Base-by-base conservation (phyloP, 2,329 filamentous ascomycete species). In the Hypoxylon sp. region DNA sequence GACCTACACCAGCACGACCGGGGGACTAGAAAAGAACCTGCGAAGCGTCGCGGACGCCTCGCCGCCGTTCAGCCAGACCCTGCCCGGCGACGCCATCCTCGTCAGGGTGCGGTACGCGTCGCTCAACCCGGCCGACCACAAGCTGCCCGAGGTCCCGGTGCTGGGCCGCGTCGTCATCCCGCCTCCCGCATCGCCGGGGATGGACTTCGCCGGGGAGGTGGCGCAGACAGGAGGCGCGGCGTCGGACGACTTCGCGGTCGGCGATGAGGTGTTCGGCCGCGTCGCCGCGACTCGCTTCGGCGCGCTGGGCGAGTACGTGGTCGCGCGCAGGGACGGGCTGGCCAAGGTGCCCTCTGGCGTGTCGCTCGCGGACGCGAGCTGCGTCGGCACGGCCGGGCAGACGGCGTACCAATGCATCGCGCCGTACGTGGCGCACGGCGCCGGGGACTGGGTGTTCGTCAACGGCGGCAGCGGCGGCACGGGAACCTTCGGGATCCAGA, bases 111-210 rank as follows among this genome's bases (percentile, higher is more conserved):
- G 79, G 49, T 71, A 75, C 48, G 73, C 75, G 17, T 71, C 78
- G 16, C 64, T 87, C 57, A 88, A 88, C 64, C 84, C 84, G 0
- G 79, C 80, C 19, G 86, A 89, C 73, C 81, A 84, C 75, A 88
- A 88, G 67, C 57, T 81, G 2, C 73, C 80, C 7, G 83, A 87
- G 62, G 13, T 71, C 2, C 69, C 77, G 19, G 67, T 75, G 0
- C 46, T 80, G 4, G 66, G 67, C 1, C 69, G 72, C 3, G 54
- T 73, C 15, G 26, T 75, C 1, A 66, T 78, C 36, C 62, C 68
- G 16, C 67, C 65, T 4, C 75, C 77, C 0, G 77, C 75, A 2
- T 73, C 74, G 1, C 80, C 80, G 0, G 76, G 77, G 0, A 70
- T 78, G 62, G 79, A 82, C 65, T 80, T 78, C 50, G 78, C 78